These are phyloP conservation scores for Sophora flavescens DNA, from an alignment of 306 rosid genomes.

Conservation along the genomic window DNA sequence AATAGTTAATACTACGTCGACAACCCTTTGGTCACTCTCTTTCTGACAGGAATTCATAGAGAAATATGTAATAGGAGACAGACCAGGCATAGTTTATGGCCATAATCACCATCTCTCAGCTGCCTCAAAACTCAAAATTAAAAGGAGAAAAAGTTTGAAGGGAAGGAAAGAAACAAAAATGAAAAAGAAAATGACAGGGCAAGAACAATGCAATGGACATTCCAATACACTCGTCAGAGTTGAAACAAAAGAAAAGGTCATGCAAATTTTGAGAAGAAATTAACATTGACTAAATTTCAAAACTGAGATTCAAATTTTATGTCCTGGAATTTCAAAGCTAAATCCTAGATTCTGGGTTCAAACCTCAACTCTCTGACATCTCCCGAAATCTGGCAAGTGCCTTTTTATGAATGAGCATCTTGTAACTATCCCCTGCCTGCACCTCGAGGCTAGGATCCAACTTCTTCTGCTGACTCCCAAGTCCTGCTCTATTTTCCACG, in stretches of 20 bases:
- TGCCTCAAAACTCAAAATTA: not conserved
- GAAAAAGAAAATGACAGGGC: not conserved
- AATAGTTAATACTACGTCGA: too few relatives aligned
- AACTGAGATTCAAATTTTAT: slow-evolving; percentile 32
- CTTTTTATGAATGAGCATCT: slow-evolving; percentile 89
- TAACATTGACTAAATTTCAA: slow-evolving; percentile 26
- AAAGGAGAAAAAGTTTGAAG: not conserved
- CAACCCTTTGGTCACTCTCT: not conserved
- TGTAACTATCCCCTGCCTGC: slow-evolving; percentile 95
- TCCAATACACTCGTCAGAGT: slow-evolving; percentile 8
- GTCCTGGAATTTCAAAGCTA: slow-evolving; percentile 43
- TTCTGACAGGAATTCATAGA: not conserved
- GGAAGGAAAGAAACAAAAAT: not conserved
- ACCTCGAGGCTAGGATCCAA: slow-evolving; percentile 84
- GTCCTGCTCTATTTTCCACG: slow-evolving; percentile 86
- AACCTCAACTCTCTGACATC: slow-evolving; percentile 64
- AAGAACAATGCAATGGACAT: not conserved
- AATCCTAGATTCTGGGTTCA: slow-evolving; percentile 34
- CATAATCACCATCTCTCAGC: not conserved
- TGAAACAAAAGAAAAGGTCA: slow-evolving; percentile 27
- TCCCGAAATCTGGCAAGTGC: slow-evolving; percentile 96
- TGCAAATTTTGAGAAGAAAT: not conserved
- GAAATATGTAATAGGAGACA: not conserved
- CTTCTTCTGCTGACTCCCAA: slow-evolving; percentile 95
- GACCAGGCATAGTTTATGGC: not conserved